Evolutionary conservation across 1,284 basidiomycete genomes (phyloP).

Genomic region (Spongispora temasekensis): DNA sequence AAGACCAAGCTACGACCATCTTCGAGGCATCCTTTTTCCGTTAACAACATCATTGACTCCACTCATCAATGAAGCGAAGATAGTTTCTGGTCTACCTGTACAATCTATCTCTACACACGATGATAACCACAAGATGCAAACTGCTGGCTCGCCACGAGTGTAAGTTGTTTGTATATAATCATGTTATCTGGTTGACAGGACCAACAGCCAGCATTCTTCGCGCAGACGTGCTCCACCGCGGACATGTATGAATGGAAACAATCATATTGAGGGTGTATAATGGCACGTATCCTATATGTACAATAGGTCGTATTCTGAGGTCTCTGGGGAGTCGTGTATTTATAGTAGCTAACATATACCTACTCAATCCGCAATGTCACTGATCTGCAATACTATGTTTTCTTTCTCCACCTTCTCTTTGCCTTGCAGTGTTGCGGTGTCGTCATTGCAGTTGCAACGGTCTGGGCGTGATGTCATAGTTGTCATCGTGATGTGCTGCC

Average conservation of each 20-base stretch:
- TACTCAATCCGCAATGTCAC: too few relatives aligned
- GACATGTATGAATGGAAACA: background rate
- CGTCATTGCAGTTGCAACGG: too few relatives aligned
- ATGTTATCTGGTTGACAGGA: background rate
- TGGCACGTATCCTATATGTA: background rate
- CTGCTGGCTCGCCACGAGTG: background rate
- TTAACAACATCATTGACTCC: background rate
- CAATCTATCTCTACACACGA: too few relatives aligned
- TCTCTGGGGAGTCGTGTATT: background rate
- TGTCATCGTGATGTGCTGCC: too few relatives aligned
- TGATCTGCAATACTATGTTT: too few relatives aligned
- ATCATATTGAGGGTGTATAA: background rate
- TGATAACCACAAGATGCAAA: background rate
- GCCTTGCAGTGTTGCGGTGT: too few relatives aligned
- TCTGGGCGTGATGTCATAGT: too few relatives aligned
- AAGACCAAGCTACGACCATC: too few relatives aligned
- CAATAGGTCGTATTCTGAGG: background rate
- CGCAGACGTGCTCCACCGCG: background rate
- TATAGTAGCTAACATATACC: background rate
- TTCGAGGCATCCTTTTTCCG: background rate
- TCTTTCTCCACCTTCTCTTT: too few relatives aligned
- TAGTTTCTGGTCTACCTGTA: background rate
- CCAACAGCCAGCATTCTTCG: too few relatives aligned
- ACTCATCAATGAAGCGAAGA: background rate
- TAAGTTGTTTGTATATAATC: too few relatives aligned